phyloP scores from a whole-genome alignment of 2,329 filamentous ascomycete species.

The Hypoxylon sp. region DNA sequence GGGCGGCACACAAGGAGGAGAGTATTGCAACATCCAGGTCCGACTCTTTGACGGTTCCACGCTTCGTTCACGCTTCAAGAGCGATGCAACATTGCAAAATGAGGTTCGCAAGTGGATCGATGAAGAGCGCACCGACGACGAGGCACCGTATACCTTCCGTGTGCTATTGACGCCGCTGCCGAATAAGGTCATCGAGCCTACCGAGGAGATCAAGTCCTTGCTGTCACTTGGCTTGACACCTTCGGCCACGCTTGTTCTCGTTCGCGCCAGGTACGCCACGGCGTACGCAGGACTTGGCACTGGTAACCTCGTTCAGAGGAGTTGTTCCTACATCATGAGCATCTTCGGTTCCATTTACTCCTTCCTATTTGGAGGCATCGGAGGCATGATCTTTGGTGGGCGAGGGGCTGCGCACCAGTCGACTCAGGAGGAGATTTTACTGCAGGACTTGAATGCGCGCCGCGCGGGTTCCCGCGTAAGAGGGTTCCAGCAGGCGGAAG shows the following conservation, averaged over 20 bases:
- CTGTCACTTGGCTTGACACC: conserved; percentile 76
- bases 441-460: conserved; percentile 45
- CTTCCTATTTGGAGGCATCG: conserved; percentile 42
- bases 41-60: conserved; percentile 85
- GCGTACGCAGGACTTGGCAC: conserved; percentile 51
- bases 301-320: conserved; percentile 43
- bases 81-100: conserved; percentile 65
- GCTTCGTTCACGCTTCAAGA: conserved; percentile 75
- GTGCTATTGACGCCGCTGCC: conserved; percentile 81
- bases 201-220: conserved; percentile 76
- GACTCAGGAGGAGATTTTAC: conserved; percentile 36
- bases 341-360: conserved; percentile 33
- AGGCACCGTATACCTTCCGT: conserved; percentile 80
- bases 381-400: conserved; percentile 32
- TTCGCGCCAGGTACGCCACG: conserved; percentile 65
- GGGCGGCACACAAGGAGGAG: conserved; percentile 23
- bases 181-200: conserved; percentile 74
- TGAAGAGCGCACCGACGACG: conserved; percentile 61
- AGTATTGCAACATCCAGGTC: conserved; percentile 72
- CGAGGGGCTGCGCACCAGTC: not conserved
- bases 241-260: conserved; percentile 82
- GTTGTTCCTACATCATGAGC: conserved; percentile 28
- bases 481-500: conserved; percentile 62
- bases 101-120: conserved; percentile 84
- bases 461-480: conserved; percentile 48